Percentiles rank a stretch among this genome's conserved stretches.
Conservation (phyloP, 805 yeast genomes). For the Kodamaea laetipori region DNA sequence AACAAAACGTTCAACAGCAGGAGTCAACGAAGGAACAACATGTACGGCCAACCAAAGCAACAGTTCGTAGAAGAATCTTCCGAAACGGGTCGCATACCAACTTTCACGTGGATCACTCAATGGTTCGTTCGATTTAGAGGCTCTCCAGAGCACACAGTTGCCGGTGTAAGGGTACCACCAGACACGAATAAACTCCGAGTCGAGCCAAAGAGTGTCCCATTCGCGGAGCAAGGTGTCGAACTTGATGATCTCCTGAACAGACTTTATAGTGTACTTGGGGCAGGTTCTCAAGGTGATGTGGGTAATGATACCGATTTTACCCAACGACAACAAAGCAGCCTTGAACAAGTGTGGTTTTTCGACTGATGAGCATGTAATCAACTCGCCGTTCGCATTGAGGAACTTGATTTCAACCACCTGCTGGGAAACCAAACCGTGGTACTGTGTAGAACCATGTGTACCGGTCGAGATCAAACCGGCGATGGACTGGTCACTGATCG, state of each 20-base stretch:
- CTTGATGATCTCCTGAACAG: constrained; percentile 77
- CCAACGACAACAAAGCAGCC: constrained; percentile 83
- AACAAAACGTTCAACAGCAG: constrained; percentile 80
- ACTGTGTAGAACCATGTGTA: constrained; percentile 93
- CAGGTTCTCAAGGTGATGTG: constrained; percentile 82
- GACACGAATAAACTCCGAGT: constrained; percentile 85
- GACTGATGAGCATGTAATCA: constrained; percentile 64
- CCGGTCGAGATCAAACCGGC: constrained; percentile 98
- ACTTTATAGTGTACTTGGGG: constrained; percentile 79
- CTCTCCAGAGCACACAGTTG: constrained; percentile 89
- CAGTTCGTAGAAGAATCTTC: constrained; percentile 78
- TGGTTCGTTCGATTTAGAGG: constrained; percentile 68
- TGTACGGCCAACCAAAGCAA: constrained; percentile 79
- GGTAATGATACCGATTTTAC: constrained; percentile 88
- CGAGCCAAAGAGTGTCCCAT: constrained; percentile 84
- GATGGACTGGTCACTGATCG: constrained; percentile 88
- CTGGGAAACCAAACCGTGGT: constrained; percentile 86
- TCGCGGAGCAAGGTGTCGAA: constrained; percentile 69
- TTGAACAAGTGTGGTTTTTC: constrained; percentile 67
- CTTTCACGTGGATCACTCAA: constrained; percentile 65
- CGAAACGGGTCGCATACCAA: constrained; percentile 83
- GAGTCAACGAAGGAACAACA: constrained; percentile 74
- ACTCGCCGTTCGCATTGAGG: constrained; percentile 74
- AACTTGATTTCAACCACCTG: constrained; percentile 80
- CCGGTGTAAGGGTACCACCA: constrained; percentile 98